phyloP scores from a whole-genome alignment of 306 rosid species.

The Hylodesmum podocarpum region DNA sequence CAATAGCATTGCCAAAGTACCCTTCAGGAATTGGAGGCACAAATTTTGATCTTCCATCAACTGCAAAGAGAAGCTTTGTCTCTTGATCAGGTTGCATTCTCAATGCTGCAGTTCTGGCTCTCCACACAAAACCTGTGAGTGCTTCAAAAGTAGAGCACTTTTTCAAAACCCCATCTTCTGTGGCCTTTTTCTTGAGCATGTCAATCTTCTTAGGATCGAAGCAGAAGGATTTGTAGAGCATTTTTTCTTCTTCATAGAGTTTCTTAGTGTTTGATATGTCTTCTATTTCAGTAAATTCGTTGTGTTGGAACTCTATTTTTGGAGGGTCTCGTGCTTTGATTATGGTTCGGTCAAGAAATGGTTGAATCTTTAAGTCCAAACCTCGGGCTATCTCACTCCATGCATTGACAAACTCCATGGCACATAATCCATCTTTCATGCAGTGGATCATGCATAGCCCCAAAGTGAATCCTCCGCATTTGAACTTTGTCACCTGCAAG shows the following conservation, averaged over 20 bases:
- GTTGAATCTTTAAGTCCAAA: conserved; percentile 47
- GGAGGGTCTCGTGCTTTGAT: conserved; percentile 70
- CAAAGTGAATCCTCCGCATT: conserved; percentile 77
- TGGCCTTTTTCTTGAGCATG: conserved; percentile 56
- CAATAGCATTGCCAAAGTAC: conserved; percentile 72
- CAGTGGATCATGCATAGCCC: conserved; percentile 65
- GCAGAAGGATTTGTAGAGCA: conserved; percentile 55
- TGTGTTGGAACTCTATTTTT: conserved; percentile 52
- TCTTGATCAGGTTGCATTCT: conserved; percentile 62
- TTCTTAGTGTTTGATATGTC: conserved; percentile 58
- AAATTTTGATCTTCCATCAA: conserved; percentile 67
- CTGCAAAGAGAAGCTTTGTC: conserved; percentile 81
- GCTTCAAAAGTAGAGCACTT: conserved; percentile 69
- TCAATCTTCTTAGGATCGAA: conserved; percentile 56
- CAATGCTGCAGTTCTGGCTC: conserved; percentile 63
- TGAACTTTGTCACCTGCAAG: conserved; percentile 67
- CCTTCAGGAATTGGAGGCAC: conserved; percentile 72
- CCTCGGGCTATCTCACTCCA: conserved; percentile 79
- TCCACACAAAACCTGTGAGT: conserved; percentile 85
- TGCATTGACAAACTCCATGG: conserved; percentile 72
- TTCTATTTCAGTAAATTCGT: conserved; percentile 64
- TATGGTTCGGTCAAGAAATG: conserved; percentile 66
- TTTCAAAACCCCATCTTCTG: conserved; percentile 53
- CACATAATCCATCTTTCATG: conserved; percentile 68
- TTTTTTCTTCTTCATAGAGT: conserved; percentile 49